These are phyloP conservation scores for Ophiostoma fasciatum DNA, from an alignment of 2,329 filamentous ascomycete species.

Conservation along the genomic window DNA sequence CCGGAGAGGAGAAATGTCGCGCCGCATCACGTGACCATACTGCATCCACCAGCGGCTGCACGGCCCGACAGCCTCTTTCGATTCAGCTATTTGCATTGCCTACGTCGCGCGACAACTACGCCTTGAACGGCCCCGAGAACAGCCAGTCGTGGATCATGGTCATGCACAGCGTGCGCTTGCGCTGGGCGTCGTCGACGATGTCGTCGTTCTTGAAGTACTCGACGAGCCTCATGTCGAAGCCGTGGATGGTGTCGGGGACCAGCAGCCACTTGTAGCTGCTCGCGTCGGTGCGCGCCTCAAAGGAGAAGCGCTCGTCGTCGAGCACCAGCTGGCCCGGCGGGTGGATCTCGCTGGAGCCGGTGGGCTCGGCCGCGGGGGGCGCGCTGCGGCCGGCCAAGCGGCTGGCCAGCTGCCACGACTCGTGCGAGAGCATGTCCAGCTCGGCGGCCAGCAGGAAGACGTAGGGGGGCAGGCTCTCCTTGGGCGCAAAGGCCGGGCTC, in stretches of 20 bases:
- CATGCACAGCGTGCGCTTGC: constrained; percentile 14
- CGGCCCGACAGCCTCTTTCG: too few species aligned
- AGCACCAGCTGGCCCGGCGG: constrained; percentile 12
- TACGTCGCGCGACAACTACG: too few species aligned
- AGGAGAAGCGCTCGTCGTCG: constrained; percentile 22
- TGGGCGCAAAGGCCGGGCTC: constrained; percentile 21
- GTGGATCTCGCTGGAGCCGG: constrained; percentile 14
- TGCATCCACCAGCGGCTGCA: too few species aligned
- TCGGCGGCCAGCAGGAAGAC: constrained; percentile 29
- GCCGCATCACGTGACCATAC: too few species aligned
- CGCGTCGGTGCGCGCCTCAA: constrained; percentile 16
- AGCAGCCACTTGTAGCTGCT: constrained; percentile 24
- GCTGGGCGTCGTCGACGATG: constrained; percentile 15
- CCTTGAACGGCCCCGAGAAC: constrained; percentile 9
- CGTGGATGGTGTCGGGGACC: constrained; percentile 27
- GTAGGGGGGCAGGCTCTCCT: constrained; percentile 22
- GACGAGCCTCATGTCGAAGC: constrained; percentile 22
- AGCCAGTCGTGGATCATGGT: constrained; percentile 15
- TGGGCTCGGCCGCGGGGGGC: constrained; percentile 16
- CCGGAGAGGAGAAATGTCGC: too few species aligned
- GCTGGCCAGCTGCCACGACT: constrained; percentile 24
- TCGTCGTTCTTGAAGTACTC: constrained; percentile 13
- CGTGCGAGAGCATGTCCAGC: constrained; percentile 30
- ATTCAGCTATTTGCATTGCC: too few species aligned
- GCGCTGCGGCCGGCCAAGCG: constrained; percentile 19